These are phyloP conservation scores for Malassezia caprae DNA, from an alignment of 1,284 basidiomycete species.

Conservation along the genomic window DNA sequence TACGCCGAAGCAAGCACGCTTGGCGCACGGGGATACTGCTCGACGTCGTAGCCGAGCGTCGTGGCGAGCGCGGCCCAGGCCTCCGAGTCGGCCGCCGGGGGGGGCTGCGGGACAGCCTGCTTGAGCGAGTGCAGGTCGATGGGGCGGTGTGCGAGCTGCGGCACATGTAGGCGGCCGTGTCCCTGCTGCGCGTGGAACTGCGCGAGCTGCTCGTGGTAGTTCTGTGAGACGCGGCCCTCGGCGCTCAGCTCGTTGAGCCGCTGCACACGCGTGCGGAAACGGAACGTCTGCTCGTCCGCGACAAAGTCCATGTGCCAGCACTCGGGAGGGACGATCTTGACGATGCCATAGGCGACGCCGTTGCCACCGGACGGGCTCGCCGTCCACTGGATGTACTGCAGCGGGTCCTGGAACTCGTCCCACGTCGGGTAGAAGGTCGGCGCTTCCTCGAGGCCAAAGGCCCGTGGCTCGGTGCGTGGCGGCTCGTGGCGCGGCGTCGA, in stretches of 20 bases:
- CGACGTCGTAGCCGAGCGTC: slow-evolving; percentile 59
- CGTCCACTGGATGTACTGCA: slow-evolving; percentile 71
- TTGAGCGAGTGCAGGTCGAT: slow-evolving; percentile 85
- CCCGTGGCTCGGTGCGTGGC: slow-evolving; percentile 25
- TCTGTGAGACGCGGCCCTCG: slow-evolving; percentile 86
- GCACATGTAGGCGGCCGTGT: slow-evolving; percentile 68
- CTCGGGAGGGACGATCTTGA: slow-evolving; percentile 86
- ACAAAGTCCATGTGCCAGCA: slow-evolving; percentile 95
- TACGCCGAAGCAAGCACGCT: slow-evolving; percentile 54
- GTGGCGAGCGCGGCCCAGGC: slow-evolving; percentile 78
- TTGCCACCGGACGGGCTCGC: slow-evolving; percentile 59
- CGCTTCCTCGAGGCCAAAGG: slow-evolving; percentile 80
- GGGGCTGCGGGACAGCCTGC: slow-evolving; percentile 69
- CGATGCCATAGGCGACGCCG: slow-evolving; percentile 75
- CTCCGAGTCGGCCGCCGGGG: slow-evolving; percentile 60
- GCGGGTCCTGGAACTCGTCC: slow-evolving; percentile 90
- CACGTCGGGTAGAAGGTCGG: slow-evolving; percentile 76
- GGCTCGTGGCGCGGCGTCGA: slow-evolving; percentile 32
- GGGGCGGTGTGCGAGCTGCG: slow-evolving; percentile 79
- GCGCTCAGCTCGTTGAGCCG: slow-evolving; percentile 94
- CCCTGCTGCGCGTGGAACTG: slow-evolving; percentile 51
- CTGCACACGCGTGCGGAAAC: slow-evolving; percentile 90
- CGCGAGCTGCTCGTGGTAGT: slow-evolving; percentile 92
- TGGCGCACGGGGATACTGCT: neutral
- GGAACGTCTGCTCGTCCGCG: slow-evolving; percentile 81